Evolutionary conservation across 208 protist genomes (phyloP).

Genomic region (Novymonas esmeraldas): DNA sequence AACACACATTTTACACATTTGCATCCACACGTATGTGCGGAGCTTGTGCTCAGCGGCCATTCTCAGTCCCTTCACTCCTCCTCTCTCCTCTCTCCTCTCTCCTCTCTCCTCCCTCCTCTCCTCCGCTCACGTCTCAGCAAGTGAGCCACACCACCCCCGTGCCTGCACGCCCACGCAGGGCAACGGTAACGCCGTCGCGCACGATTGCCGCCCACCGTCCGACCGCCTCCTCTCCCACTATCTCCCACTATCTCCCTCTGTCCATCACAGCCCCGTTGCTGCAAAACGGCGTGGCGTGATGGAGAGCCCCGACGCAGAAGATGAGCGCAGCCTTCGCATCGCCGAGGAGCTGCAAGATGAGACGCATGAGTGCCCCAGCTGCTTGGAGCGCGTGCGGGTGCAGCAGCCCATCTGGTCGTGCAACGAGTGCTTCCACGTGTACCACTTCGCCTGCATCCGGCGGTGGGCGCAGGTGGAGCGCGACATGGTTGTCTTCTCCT

Average conservation of each 20-base stretch:
- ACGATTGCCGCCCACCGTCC: no score
- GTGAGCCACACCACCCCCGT: no score
- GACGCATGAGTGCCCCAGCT: constrained; percentile 71
- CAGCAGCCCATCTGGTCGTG: constrained; percentile 65
- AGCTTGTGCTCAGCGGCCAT: no score
- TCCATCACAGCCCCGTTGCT: no score
- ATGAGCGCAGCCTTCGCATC: constrained; percentile 28
- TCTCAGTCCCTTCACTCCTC: no score
- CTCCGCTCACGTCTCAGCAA: not conserved
- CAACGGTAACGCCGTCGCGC: no score
- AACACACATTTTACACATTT: not conserved
- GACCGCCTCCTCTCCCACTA: no score
- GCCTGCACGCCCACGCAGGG: no score
- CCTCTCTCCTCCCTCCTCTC: not conserved
- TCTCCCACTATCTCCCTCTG: no score
- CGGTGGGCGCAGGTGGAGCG: constrained; percentile 49
- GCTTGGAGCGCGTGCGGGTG: constrained; percentile 57
- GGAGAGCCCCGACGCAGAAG: not conserved
- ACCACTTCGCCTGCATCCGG: constrained; percentile 76
- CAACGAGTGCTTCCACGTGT: constrained; percentile 57
- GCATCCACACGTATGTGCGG: not conserved
- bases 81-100: not conserved
- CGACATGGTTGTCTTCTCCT: constrained; percentile 32
- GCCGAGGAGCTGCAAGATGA: constrained; percentile 46
- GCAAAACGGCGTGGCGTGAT: no score